Evolutionary conservation across 169 alveolate genomes (phyloP).

Genomic region (Cryptosporidium muris): DNA sequence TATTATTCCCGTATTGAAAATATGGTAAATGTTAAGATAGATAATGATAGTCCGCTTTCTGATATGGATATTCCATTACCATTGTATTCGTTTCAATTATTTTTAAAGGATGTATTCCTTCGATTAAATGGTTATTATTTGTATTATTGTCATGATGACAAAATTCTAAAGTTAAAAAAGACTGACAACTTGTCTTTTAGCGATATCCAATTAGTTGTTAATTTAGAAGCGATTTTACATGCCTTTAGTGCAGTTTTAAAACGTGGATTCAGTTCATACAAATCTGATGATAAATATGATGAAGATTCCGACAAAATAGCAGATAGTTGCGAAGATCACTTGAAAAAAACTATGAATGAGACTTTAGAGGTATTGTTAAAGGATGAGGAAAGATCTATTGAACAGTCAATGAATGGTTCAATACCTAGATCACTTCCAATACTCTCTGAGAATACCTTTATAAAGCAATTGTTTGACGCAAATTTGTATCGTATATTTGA

Average conservation of each 20-base stretch:
- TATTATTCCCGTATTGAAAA: not conserved
- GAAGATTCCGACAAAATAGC: not conserved
- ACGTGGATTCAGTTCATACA: conserved; percentile 7
- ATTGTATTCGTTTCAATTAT: conserved; percentile 45
- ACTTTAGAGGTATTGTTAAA: not conserved
- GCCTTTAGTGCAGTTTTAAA: conserved; percentile 61
- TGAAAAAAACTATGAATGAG: not conserved
- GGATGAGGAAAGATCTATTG: conserved; percentile 16
- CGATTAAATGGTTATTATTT: conserved; percentile 10
- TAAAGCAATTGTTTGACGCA: conserved; percentile 38
- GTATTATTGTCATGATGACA: not conserved
- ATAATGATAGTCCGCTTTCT: not conserved
- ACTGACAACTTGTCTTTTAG: not conserved
- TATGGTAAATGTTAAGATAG: not conserved
- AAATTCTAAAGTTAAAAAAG: not conserved
- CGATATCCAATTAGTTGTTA: not conserved
- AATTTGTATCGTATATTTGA: conserved; percentile 1
- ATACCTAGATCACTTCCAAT: too few species aligned
- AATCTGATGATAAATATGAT: not conserved
- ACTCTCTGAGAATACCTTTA: not conserved
- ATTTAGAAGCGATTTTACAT: conserved; percentile 17
- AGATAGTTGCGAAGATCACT: conserved; percentile 2
- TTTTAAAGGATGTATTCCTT: conserved; percentile 16
- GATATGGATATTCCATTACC: not conserved
- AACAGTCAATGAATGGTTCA: not conserved